Percentiles rank a stretch among this genome's conserved stretches.
Conservation (phyloP, 2,329 filamentous ascomycete genomes). For the Trichophyton rubrum region DNA sequence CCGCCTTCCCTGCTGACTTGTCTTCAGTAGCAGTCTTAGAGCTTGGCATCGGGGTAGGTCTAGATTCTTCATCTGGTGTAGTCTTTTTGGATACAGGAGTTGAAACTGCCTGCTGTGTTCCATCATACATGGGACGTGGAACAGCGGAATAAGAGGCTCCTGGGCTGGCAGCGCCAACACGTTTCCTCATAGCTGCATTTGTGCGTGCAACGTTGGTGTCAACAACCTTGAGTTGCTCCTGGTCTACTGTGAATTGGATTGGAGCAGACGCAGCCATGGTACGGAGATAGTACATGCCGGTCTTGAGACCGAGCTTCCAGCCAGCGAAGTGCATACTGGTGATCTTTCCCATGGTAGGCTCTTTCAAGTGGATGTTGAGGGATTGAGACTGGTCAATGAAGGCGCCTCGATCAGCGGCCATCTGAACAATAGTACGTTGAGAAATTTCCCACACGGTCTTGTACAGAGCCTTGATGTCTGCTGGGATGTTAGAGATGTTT, state of each 20-base stretch:
- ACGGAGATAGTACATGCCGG: conserved; percentile 99
- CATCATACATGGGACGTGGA: conserved; percentile 52
- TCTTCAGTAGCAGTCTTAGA: conserved; percentile 21
- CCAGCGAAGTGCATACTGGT: conserved; percentile 99
- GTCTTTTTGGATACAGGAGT: conserved; percentile 51
- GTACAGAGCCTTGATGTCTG: conserved; percentile 92
- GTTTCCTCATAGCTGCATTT: conserved; percentile 54
- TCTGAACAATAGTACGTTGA: conserved; percentile 87
- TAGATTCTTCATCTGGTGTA: conserved; percentile 54
- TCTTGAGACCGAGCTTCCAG: conserved; percentile 99
- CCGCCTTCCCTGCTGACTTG: conserved; percentile 19
- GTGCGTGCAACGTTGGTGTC: conserved; percentile 64
- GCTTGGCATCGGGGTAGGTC: conserved; percentile 33
- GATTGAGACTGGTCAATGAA: conserved; percentile 99
- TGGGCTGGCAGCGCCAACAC: conserved; percentile 46
- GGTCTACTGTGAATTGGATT: conserved; percentile 98
- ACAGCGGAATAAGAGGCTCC: conserved; percentile 48
- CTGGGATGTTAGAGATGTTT: conserved; percentile 91
- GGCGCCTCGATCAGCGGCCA: conserved; percentile 94
- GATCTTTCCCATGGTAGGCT: conserved; percentile 99
- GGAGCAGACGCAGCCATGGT: conserved; percentile 93
- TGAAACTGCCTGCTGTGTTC: conserved; percentile 35
- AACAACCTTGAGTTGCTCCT: conserved; percentile 78
- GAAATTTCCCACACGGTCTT: conserved; percentile 99
- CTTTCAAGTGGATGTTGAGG: conserved; percentile 98